A percentile compares a stretch with the other conserved stretches of the same genome.
Evolutionary conservation across 352 stramenopile genomes (phyloP).

Genomic region (Globisporangium middletonii): DNA sequence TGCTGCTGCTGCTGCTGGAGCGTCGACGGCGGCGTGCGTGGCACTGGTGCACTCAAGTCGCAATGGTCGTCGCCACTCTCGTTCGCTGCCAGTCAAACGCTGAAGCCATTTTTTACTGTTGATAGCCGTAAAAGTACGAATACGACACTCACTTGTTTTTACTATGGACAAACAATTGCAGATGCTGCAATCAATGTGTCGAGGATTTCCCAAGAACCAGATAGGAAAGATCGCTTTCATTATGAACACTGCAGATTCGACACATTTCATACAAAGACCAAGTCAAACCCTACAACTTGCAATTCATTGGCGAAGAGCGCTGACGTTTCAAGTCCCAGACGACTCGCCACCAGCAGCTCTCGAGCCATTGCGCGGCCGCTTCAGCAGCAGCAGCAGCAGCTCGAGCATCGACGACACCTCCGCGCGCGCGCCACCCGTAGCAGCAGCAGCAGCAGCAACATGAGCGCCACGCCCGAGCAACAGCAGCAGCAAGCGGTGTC

Average conservation of each 20-base stretch:
- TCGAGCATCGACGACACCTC: conserved; percentile 1
- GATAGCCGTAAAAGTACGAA: no score
- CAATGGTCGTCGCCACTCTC: neutral
- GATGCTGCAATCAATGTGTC: neutral
- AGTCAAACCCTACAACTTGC: conserved; percentile 1
- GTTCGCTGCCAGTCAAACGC: neutral
- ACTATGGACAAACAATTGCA: no score
- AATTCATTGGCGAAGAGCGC: conserved; percentile 8
- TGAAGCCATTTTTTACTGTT: neutral
- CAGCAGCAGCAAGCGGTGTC: neutral
- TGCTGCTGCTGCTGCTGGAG: no score
- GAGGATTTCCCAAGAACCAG: neutral
- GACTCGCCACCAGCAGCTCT: conserved; percentile 1
- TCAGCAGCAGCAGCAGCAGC: conserved; percentile 5
- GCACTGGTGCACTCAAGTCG: neutral
- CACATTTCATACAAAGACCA: neutral
- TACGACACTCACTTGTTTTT: no score
- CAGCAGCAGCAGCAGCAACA: conserved; percentile 3
- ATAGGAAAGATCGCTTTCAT: neutral
- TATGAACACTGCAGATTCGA: neutral
- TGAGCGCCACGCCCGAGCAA: neutral
- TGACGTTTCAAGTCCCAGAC: conserved; percentile 13
- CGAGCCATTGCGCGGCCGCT: conserved; percentile 4
- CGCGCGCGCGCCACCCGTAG: neutral
- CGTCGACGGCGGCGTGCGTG: neutral